Conservation (phyloP, 2,329 filamentous ascomycete species). For the Ophiostoma australiae region DNA sequence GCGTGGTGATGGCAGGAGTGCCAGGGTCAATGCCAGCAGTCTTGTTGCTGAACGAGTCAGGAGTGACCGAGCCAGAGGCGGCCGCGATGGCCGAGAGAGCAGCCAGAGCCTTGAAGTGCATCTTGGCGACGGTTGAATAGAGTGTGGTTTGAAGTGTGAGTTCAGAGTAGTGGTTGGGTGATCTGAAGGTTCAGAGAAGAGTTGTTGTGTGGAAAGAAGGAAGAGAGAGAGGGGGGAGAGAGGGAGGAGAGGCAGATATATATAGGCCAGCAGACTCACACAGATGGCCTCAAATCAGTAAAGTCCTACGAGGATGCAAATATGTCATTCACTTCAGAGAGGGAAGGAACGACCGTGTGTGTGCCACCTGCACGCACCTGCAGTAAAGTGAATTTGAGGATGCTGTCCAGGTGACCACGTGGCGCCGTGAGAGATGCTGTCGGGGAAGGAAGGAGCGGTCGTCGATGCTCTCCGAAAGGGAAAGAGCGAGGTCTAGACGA, state of each 20-base stretch:
- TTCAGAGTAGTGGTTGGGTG: neutral
- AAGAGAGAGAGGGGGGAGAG: neutral
- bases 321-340: neutral
- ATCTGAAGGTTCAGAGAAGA: neutral
- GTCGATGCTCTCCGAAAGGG: neutral
- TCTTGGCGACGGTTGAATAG: neutral
- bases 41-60: neutral
- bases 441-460: neutral
- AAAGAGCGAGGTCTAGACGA: neutral
- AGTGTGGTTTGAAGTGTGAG: neutral
- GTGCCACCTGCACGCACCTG: neutral
- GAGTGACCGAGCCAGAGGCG: neutral
- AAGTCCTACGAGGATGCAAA: neutral
- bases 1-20: conserved; percentile 7
- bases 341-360: neutral
- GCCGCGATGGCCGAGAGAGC: neutral
- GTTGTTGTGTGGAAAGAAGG: neutral
- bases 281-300: neutral
- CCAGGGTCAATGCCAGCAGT: neutral
- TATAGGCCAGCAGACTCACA: neutral
- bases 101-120: neutral
- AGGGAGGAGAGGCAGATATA: conserved; percentile 1
- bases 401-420: neutral
- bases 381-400: neutral
- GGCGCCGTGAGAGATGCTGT: neutral